Evolutionary conservation across 2,329 filamentous ascomycete genomes (phyloP), one percentile per base, ranked within the genome.

Genomic region (Tricladium varicosporioides): DNA sequence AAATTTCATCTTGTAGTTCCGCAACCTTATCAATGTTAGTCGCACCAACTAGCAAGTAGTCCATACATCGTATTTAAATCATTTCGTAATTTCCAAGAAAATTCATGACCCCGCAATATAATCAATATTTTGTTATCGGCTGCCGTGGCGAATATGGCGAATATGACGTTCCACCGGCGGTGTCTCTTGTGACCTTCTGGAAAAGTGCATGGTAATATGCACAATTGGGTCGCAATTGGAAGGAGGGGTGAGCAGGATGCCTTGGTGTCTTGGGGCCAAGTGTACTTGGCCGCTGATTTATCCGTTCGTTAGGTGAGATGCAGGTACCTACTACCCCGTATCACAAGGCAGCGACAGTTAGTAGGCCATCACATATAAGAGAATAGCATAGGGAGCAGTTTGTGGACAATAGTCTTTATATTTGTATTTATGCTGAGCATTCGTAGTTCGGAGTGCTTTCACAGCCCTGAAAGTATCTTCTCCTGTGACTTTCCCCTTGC

Each of bases 141-240:
- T 5, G 27, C 40, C 36, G 47, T 49, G 36, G 32, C 18, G 9
- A 10, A 8, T 5, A 16, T 53, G 36, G 32, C 18, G 9, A 10
- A 8, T 5, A 16, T 53, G 42, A 46, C 40, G 42, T 46, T 22
- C n/a, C 15, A 19, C 43, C 19, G 33, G 13, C 47, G 27, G 33
- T 22, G 33, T 43, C 22, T 59, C 57, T 59, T 59, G 42, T 53
- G 42, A 56, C 57, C 53, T 59, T 59, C 57, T 56, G 18, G 45
- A 56, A 56, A 15, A 16, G 57, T 51, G 13, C 43, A 43, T 50
- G 43, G 22, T 7, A 54, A 27, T 19, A 47, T 50, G 50, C 54
- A 53, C 53, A 53, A 53, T 32, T 56, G 31, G 53, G 44, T 18
- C 43, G 46, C 33, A 43, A 48, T 27, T 27, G 22, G 22, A 40